A percentile compares a stretch with the other conserved stretches of the same genome.
Evolutionary conservation across 2,329 filamentous ascomycete species (phyloP).

Genomic region (Botrytis byssoidea): DNA sequence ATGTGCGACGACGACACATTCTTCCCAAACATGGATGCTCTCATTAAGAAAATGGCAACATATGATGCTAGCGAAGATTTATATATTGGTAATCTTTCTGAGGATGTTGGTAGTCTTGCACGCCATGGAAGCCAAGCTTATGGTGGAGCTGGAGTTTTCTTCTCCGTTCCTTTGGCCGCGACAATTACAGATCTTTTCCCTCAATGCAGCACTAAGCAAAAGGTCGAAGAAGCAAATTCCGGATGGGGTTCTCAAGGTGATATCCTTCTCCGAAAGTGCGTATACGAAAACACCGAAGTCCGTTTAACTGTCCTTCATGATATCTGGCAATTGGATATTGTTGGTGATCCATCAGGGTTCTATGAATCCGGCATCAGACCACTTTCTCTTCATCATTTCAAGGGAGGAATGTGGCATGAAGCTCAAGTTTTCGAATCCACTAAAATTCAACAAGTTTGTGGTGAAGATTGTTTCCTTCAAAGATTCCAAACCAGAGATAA

Average conservation of each 20-base stretch:
- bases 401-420: constrained; percentile 54
- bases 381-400: constrained; percentile 38
- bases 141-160: constrained; percentile 38
- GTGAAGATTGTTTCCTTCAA: constrained; percentile 38
- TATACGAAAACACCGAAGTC: constrained; percentile 38
- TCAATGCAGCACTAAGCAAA: constrained; percentile 49
- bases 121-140: constrained; percentile 39
- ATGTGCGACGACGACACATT: constrained; percentile 40
- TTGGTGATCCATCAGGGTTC: constrained; percentile 37
- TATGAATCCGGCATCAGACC: constrained; percentile 37
- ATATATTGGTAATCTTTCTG: constrained; percentile 38
- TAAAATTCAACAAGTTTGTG: constrained; percentile 36
- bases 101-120: constrained; percentile 37
- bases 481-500: constrained; percentile 36
- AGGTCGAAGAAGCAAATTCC: constrained; percentile 54
- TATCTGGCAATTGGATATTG: constrained; percentile 37
- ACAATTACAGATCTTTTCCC: constrained; percentile 48
- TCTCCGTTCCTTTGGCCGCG: constrained; percentile 45
- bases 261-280: constrained; percentile 37
- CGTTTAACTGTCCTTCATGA: constrained; percentile 36
- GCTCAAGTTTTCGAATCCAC: constrained; percentile 33
- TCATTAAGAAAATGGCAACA: constrained; percentile 31
- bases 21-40: constrained; percentile 36
- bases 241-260: constrained; percentile 53
- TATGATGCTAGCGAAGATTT: constrained; percentile 33